Base-by-base conservation (phyloP, 768 basidiomycete species). In the Kwoniella pini region DNA sequence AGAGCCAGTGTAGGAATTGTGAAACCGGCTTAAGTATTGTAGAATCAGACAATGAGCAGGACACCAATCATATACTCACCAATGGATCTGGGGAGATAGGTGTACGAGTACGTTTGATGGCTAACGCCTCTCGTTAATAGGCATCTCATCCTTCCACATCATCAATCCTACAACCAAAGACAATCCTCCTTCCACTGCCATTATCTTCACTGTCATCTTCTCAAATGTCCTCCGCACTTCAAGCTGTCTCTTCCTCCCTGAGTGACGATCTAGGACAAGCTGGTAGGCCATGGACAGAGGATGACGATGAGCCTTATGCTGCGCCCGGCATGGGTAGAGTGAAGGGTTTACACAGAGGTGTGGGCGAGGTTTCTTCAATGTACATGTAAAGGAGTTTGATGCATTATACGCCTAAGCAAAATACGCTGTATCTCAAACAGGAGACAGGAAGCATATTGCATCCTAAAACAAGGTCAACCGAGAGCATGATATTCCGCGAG, bases 271-370 rank as follows among this genome's bases (percentile, higher is more conserved):
- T 12, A 6, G 19, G 38, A 28, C 51, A 58, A n/a, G 46, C 30
- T 21, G 44, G 21, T 9, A 26, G 43, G 10, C 26, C 21, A 22
- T 71, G 70, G 70, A 57, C 51, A 10, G 67, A 71, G 42, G 62
- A 59, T 36, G 67, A 71, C 52, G 70, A 71, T 30, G 70, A 71
- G 51, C 64, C 64, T n/a, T 71, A 43, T 45, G 40, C 59, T 21
- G 65, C 63, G 13, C 50, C 53, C 15, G 70, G 70, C 0, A 71
- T 71, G 70, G 70, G 70, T 24, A 46, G 28, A 27, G 62, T 49
- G 17, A 49, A 24, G 53, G 43, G 44, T 4, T n/a, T 27, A 12
- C 33, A 36, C 27, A 43, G 24, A n/a, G 55, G 46, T 19, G 54
- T 55, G 22, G 56, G 24, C n/a, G 60, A 62, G 9, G 54, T 48